A percentile compares a stretch with the other conserved stretches of the same genome.
Evolutionary conservation across 2,329 filamentous ascomycete species (phyloP).

Genomic region (Dothidotthia symphoricarpi): DNA sequence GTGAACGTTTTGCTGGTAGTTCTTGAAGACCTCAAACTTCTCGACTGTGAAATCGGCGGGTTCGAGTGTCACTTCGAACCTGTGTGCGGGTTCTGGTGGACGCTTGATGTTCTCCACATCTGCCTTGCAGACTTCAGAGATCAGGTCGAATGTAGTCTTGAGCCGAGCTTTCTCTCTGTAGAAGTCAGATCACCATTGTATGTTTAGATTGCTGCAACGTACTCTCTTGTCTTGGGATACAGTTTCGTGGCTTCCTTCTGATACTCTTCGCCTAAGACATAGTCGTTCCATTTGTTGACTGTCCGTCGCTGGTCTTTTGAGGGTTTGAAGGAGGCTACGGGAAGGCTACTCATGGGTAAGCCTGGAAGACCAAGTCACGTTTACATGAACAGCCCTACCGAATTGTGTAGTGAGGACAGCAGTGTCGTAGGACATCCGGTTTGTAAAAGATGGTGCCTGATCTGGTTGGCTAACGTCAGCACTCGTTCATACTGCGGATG

Average conservation of each 20-base stretch:
- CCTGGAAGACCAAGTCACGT: background rate
- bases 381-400: slow-evolving; percentile 41
- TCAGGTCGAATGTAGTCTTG: slow-evolving; percentile 66
- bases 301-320: slow-evolving; percentile 72
- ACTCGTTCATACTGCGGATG: slow-evolving; percentile 1
- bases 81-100: slow-evolving; percentile 65
- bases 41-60: slow-evolving; percentile 69
- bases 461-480: slow-evolving; percentile 23
- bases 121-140: slow-evolving; percentile 66
- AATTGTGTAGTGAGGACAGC: slow-evolving; percentile 89
- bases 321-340: slow-evolving; percentile 63
- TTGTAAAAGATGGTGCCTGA: slow-evolving; percentile 68
- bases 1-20: slow-evolving; percentile 75
- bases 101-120: slow-evolving; percentile 57
- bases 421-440: slow-evolving; percentile 74
- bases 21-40: slow-evolving; percentile 69
- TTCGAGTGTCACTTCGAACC: slow-evolving; percentile 69
- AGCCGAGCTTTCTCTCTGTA: slow-evolving; percentile 58
- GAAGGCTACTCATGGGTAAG: slow-evolving; percentile 52
- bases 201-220: slow-evolving; percentile 28
- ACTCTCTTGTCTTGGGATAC: slow-evolving; percentile 66
- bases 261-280: slow-evolving; percentile 68
- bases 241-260: slow-evolving; percentile 61
- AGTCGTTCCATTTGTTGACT: slow-evolving; percentile 72
- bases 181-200: slow-evolving; percentile 2